These are phyloP conservation scores for Aspergillus bombycis DNA, from an alignment of 2,329 filamentous ascomycete species.

Conservation along the genomic window DNA sequence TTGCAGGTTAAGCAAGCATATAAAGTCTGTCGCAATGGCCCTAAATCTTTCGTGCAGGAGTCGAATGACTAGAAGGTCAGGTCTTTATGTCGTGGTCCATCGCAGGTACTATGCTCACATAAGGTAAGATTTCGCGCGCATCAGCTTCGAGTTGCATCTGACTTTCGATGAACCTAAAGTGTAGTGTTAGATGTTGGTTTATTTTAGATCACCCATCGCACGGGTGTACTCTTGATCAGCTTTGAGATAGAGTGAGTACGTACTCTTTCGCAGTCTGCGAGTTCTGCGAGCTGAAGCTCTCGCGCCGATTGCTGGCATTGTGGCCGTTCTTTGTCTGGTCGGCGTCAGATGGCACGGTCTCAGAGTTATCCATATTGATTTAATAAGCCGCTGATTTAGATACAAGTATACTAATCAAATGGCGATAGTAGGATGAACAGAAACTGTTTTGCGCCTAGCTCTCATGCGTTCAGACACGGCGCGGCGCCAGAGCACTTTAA, in stretches of 20 bases:
- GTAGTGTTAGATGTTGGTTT: not conserved
- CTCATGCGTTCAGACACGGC: conserved; percentile 6
- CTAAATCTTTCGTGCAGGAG: conserved; percentile 87
- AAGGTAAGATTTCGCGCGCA: conserved; percentile 91
- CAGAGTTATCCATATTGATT: conserved; percentile 28
- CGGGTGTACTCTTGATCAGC: not conserved
- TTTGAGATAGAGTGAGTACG: conserved; percentile 7
- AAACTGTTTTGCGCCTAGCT: conserved; percentile 1
- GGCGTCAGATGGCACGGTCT: conserved; percentile 15
- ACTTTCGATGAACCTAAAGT: conserved; percentile 75
- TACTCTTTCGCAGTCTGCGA: conserved; percentile 77
- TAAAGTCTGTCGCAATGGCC: conserved; percentile 81
- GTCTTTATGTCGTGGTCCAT: conserved; percentile 6
- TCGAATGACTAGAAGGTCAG: conserved; percentile 74
- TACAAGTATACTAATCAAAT: not conserved
- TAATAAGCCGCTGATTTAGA: too few species aligned
- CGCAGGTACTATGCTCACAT: conserved; percentile 58
- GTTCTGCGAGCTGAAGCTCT: conserved; percentile 54
- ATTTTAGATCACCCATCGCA: not conserved
- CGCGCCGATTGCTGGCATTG: conserved; percentile 31
- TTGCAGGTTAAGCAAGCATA: conserved; percentile 96
- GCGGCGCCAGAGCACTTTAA: conserved; percentile 18
- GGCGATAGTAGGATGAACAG: not conserved
- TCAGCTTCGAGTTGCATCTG: conserved; percentile 93
- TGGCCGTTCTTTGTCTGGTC: conserved; percentile 17